These are phyloP conservation scores for Coniochaeta sp. DNA, from an alignment of 2,329 filamentous ascomycete genomes.

Conservation along the genomic window DNA sequence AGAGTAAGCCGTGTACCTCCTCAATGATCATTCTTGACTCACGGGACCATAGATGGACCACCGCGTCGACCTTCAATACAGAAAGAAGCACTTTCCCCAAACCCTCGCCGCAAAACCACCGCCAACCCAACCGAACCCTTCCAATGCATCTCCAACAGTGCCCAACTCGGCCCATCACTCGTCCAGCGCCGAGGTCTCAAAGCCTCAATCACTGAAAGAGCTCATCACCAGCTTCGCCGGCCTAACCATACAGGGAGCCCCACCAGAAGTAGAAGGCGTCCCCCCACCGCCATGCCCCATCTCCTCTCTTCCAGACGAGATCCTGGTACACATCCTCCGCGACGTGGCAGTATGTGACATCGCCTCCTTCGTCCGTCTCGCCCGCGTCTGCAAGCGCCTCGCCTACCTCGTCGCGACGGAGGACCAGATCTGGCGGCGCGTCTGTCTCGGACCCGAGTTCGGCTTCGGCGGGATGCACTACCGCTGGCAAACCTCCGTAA, in stretches of 20 bases:
- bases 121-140: conserved; percentile 5
- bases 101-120: conserved; percentile 39
- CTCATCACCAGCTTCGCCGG: conserved; percentile 70
- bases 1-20: conserved; percentile 61
- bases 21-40: too few species aligned
- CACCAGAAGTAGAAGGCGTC: conserved; percentile 63
- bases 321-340: conserved; percentile 70
- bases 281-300: conserved; percentile 75
- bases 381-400: conserved; percentile 78
- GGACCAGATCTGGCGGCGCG: conserved; percentile 75
- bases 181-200: conserved; percentile 33
- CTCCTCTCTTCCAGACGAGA: conserved; percentile 69
- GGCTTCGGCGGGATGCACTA: conserved; percentile 84
- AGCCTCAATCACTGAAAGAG: conserved; percentile 49
- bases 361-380: conserved; percentile 65
- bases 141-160: conserved; percentile 42
- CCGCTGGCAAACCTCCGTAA: conserved; percentile 56
- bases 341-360: conserved; percentile 69
- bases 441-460: conserved; percentile 63
- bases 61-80: conserved; percentile 77
- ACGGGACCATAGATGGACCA: conserved; percentile 61
- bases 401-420: conserved; percentile 81
- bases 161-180: conserved; percentile 49
- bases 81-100: conserved; percentile 81
- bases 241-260: conserved; percentile 59